Evolutionary conservation across 2,329 filamentous ascomycete species (phyloP), one percentile per base, ranked within the genome.

Genomic region (Akanthomyces dipterigenus): DNA sequence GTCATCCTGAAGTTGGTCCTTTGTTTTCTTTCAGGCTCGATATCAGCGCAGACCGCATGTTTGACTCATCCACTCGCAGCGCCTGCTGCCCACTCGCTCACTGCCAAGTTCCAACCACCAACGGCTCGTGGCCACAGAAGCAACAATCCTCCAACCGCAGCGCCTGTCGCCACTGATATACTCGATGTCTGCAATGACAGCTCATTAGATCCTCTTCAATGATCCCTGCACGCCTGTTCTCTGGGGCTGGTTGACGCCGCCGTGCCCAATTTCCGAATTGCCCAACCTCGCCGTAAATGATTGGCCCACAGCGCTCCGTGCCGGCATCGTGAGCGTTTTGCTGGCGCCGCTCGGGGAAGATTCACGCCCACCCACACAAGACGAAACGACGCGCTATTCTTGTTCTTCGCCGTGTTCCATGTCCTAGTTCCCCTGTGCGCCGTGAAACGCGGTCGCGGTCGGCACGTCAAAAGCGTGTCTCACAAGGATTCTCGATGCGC

Each of bases 281-380:
- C 56, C 48, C 56, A 55, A 46, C 55, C 50, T 48, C 43, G 43
- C 20, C 22, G 43, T 53, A 50, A 56, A 40, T 50, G 60, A 64
- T 64, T 64, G 63, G 63, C 63, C 38, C 60, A 60, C 55, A 58
- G 51, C 50, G 60, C 51, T 53, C 63, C 63, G 58, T 26, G 26
- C 5, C 40, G n/a, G 43, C 20, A 28, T 48, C 56, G 56, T 60
- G 56, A 51, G 38, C 26, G n/a, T 43, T 53, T 38, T 24, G 56
- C 46, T 3, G 48, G 24, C 38, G 24, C 48, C 28, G 38, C 38
- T 12, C 16, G 26, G 24, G 46, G 18, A n/a, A 26, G 26, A 53
- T 53, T 60, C 56, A 60, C 56, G 38, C 16, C 38, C 38, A 34
- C 38, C 16, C 22, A 18, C 38, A 12, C 20, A 26, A n/a, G 42